phyloP scores from a whole-genome alignment of 163 green algal genomes.

The Prototheca wickerhamii region DNA sequence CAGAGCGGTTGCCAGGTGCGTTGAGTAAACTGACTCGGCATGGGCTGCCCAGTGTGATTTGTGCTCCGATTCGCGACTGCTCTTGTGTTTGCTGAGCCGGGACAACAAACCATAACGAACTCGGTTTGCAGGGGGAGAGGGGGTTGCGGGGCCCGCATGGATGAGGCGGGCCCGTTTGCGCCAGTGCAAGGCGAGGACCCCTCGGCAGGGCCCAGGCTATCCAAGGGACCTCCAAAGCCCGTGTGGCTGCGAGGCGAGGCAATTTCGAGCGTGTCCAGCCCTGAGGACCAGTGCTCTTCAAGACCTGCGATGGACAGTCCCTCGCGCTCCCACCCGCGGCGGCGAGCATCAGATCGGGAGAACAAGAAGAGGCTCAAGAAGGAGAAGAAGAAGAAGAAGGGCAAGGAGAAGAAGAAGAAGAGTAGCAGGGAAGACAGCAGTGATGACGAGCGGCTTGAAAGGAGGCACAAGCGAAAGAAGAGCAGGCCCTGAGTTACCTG shows the following conservation, averaged over 20 bases:
- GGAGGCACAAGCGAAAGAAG: too few relatives aligned
- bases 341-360: neutral
- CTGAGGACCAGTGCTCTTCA: too few relatives aligned
- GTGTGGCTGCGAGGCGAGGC: too few relatives aligned
- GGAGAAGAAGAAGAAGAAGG: constrained; percentile 3
- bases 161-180: neutral
- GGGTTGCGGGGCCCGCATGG: neutral
- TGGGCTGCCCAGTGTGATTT: too few relatives aligned
- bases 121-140: neutral
- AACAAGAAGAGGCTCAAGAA: constrained; percentile 2
- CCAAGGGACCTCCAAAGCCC: too few relatives aligned
- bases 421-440: neutral
- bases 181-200: neutral
- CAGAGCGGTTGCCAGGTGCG: too few relatives aligned
- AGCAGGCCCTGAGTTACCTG: too few relatives aligned
- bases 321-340: neutral
- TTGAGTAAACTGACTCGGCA: too few relatives aligned
- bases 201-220: neutral
- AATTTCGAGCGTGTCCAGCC: too few relatives aligned
- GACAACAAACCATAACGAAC: neutral
- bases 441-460: too few relatives aligned
- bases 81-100: neutral
- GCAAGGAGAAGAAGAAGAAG: constrained; percentile 4
- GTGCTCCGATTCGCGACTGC: too few relatives aligned
- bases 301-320: too few relatives aligned